These are phyloP conservation scores for Cryphonectria japonica DNA, from an alignment of 2,329 filamentous ascomycete species.

Conservation along the genomic window DNA sequence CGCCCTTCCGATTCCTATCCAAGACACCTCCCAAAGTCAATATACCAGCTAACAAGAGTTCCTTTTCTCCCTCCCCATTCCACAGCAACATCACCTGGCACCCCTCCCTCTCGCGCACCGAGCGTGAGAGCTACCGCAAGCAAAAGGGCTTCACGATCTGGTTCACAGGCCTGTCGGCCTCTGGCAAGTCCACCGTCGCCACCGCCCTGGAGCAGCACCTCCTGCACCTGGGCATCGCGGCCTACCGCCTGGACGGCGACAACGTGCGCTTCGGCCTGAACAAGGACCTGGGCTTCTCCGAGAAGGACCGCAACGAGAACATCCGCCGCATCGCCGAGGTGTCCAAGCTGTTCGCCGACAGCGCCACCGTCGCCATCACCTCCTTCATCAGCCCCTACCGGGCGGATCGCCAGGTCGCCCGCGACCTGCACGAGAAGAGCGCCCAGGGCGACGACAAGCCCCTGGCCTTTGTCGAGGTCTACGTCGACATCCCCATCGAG, in stretches of 20 bases:
- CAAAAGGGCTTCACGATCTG: constrained; percentile 95
- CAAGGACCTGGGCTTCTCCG: constrained; percentile 94
- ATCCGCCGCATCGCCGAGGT: constrained; percentile 96
- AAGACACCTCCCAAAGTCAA: too few relatives aligned
- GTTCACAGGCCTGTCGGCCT: constrained; percentile 96
- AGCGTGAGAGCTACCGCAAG: constrained; percentile 75
- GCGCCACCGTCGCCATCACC: constrained; percentile 83
- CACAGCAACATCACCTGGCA: constrained; percentile 90
- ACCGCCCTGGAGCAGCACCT: constrained; percentile 97
- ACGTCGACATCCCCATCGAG: constrained; percentile 86
- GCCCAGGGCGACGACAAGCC: constrained; percentile 63
- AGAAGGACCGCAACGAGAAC: constrained; percentile 94
- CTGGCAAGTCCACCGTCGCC: constrained; percentile 95
- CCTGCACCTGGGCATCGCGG: constrained; percentile 77
- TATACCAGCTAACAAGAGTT: constrained; percentile 17
- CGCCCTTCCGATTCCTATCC: too few relatives aligned
- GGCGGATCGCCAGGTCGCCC: constrained; percentile 81
- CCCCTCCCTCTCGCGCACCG: constrained; percentile 74
- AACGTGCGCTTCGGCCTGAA: constrained; percentile 98
- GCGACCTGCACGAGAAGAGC: constrained; percentile 73
- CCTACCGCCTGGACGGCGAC: constrained; percentile 96
- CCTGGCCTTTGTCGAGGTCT: constrained; percentile 91
- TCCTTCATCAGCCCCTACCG: constrained; percentile 97
- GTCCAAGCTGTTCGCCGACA: constrained; percentile 94
- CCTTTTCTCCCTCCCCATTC: constrained; percentile 14